These are phyloP conservation scores for Jamesozyma hellenica DNA, from an alignment of 805 yeast species.

Conservation along the genomic window DNA sequence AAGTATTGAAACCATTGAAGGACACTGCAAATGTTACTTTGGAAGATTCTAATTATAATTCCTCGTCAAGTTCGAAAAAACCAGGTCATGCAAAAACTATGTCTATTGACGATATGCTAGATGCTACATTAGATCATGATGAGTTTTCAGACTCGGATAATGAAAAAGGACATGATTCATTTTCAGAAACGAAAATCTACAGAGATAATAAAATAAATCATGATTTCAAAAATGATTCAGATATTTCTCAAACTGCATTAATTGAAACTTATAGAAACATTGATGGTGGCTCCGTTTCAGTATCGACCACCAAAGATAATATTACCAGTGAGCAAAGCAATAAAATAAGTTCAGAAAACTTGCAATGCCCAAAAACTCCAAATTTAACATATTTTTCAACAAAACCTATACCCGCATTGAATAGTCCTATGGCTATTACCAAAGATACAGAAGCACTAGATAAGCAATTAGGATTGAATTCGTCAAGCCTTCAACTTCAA, in stretches of 20 bases:
- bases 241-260: neutral
- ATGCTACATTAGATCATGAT: conserved; percentile 15
- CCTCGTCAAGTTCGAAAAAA: neutral
- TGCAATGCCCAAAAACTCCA: conserved; percentile 2
- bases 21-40: neutral
- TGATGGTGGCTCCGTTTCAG: neutral
- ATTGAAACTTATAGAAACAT: neutral
- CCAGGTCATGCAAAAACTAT: conserved; percentile 9
- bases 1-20: neutral
- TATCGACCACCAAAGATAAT: neutral
- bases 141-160: conserved; percentile 5
- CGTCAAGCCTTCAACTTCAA: neutral
- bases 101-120: conserved; percentile 18
- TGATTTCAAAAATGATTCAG: too few species aligned
- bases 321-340: neutral
- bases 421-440: conserved; percentile 1
- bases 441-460: too few species aligned
- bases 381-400: neutral
- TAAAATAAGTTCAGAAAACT: neutral
- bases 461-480: neutral
- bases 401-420: neutral
- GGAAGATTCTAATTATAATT: neutral
- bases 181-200: too few species aligned
- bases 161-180: neutral
- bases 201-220: too few species aligned